A percentile compares a stretch with the other conserved stretches of the same genome.
Conservation (phyloP, 139 green algal species). For the Raphidocelis subcapitata region DNA sequence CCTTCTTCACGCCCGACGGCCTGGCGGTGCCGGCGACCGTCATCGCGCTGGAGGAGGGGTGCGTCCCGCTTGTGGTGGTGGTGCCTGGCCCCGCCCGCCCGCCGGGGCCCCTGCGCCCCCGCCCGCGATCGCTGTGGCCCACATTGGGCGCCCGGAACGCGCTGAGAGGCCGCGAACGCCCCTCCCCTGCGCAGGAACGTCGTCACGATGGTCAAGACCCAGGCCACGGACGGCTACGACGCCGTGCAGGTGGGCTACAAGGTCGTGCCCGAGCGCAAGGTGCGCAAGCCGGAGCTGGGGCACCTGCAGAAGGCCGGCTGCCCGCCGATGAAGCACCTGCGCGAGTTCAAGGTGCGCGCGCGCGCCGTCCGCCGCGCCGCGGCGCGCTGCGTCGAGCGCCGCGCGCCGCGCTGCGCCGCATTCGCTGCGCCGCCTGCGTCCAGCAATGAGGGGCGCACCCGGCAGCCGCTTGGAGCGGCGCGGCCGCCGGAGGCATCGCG, state of each 20-base stretch:
- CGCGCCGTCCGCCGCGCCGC: background rate
- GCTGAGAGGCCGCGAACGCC: too few relatives aligned
- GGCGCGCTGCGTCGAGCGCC: too few relatives aligned
- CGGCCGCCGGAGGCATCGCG: too few relatives aligned
- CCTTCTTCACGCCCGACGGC: slow-evolving; percentile 88
- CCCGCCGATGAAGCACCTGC: slow-evolving; percentile 76
- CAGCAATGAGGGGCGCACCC: too few relatives aligned
- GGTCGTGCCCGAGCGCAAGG: slow-evolving; percentile 67
- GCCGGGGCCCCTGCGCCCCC: too few relatives aligned
- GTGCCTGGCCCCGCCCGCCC: too few relatives aligned
- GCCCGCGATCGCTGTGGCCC: too few relatives aligned
- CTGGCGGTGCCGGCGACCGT: slow-evolving; percentile 85
- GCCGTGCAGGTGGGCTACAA: slow-evolving; percentile 87
- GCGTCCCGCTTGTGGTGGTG: too few relatives aligned
- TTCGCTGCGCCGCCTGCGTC: too few relatives aligned
- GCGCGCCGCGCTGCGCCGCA: too few relatives aligned
- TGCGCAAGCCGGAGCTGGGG: slow-evolving; percentile 92
- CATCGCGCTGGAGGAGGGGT: slow-evolving; percentile 85
- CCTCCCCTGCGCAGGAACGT: slow-evolving; percentile 88
- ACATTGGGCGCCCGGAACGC: too few relatives aligned
- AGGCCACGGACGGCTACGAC: slow-evolving; percentile 91
- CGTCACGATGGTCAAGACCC: slow-evolving; percentile 93
- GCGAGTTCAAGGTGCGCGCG: slow-evolving; percentile 86
- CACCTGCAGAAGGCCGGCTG: slow-evolving; percentile 88
- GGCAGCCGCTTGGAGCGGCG: too few relatives aligned